A percentile compares a stretch with the other conserved stretches of the same genome.
phyloP scores from a whole-genome alignment of 2,329 filamentous ascomycete genomes.

The Scortechinia acanthostroma region DNA sequence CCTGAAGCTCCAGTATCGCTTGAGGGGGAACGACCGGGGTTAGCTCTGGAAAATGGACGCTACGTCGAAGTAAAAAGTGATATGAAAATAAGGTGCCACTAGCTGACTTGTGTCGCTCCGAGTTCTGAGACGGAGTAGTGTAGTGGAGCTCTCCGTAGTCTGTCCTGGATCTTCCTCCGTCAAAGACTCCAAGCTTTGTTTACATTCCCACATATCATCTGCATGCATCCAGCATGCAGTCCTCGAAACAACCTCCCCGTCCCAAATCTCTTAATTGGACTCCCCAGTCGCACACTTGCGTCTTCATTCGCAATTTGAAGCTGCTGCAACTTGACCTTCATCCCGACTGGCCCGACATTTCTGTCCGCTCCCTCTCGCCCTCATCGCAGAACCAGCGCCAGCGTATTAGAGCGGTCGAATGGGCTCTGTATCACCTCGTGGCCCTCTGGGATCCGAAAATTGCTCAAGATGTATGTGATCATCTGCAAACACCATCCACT shows the following conservation, averaged over 20 bases:
- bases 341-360: slow-evolving; percentile 49
- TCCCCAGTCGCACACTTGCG: slow-evolving; percentile 24
- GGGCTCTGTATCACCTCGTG: slow-evolving; percentile 53
- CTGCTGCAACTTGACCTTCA: slow-evolving; percentile 46
- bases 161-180: too few species aligned
- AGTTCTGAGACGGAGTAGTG: too few species aligned
- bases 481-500: slow-evolving; percentile 5
- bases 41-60: too few species aligned
- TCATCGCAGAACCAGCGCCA: slow-evolving; percentile 42
- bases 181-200: too few species aligned
- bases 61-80: too few species aligned
- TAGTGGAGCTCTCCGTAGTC: too few species aligned
- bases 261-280: slow-evolving; percentile 19
- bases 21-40: too few species aligned
- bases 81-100: too few species aligned
- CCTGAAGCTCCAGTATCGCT: too few species aligned
- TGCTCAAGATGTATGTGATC: slow-evolving; percentile 37
- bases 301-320: slow-evolving; percentile 49
- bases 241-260: background rate
- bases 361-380: slow-evolving; percentile 32
- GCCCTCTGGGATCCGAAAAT: slow-evolving; percentile 45
- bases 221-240: too few species aligned
- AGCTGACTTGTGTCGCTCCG: too few species aligned
- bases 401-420: slow-evolving; percentile 47
- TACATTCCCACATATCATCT: too few species aligned